These are phyloP conservation scores for Begonia peltatifolia DNA, from an alignment of 306 rosid genomes.

Conservation along the genomic window DNA sequence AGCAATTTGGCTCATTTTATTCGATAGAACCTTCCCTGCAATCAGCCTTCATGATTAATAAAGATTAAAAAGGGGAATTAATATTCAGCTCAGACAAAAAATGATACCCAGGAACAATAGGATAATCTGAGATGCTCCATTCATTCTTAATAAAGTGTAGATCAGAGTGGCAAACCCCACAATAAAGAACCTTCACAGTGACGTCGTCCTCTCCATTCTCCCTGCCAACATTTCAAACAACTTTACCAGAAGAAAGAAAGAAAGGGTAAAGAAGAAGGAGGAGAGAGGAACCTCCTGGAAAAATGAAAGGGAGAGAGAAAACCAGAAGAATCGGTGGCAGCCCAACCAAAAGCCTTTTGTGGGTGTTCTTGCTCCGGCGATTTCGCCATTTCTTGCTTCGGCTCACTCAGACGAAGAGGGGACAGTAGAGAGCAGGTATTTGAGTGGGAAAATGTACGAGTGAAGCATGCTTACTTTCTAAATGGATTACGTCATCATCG, in stretches of 20 bases:
- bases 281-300: conserved; percentile 19
- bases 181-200: conserved; percentile 46
- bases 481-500: no score
- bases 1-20: no score
- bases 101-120: conserved; percentile 77
- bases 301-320: conserved; percentile 22
- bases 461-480: no score
- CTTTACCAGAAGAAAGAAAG: not conserved
- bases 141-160: conserved; percentile 60
- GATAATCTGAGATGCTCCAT: conserved; percentile 69
- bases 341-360: conserved; percentile 27
- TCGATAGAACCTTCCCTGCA: no score
- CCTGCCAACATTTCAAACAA: conserved; percentile 24
- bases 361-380: conserved; percentile 25
- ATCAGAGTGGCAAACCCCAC: conserved; percentile 95
- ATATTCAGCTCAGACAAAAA: no score
- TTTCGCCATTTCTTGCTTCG: conserved; percentile 15
- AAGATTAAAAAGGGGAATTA: not conserved
- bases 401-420: no score
- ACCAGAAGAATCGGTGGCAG: conserved; percentile 27
- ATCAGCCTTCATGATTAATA: not conserved
- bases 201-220: conserved; percentile 68
- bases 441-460: no score
- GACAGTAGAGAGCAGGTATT: no score
- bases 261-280: not conserved